Base-by-base conservation (phyloP, 441 rosid species). In the Pelargonium citronellum region DNA sequence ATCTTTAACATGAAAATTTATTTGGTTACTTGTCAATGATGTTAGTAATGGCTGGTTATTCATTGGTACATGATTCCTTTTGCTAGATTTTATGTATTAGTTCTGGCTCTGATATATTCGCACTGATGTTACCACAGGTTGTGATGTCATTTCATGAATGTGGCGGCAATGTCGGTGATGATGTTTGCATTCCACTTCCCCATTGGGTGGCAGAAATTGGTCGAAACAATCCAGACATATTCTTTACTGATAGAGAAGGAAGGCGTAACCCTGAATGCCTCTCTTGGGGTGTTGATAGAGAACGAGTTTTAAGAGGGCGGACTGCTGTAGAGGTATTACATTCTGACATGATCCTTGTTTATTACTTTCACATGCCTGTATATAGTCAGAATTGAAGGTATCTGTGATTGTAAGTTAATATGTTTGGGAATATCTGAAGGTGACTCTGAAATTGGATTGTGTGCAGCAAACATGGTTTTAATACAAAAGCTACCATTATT, bases 61-160 rank as follows among this genome's bases (percentile, higher is more conserved):
- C 53, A 20, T 13, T 5, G 11, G 17, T 17, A 41, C 51, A 55
- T 57, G 49, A 51, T 71, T 74, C 55, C 53, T 10, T 71, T 75
- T 46, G 64, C 24, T 63, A 58, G 39, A 34, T 34, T 34, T 34
- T 34, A 44, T 51, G 44, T 37, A 53, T 78, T 66, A 63, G 34
- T 70, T 71, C 74, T 58, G 49, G 67, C 46, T 75, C 57, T 78
- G 67, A 78, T 69, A 39, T 47, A 76, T 53, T 64, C 68, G 44
- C 66, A 39, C 68, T 67, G 43, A 72, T 71, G 51, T 72, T 79
- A 66, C 47, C 57, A 71, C 89, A 95, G 99, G 98, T 92, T 78
- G 87, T 91, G 66, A 84, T 95, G 97, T 92, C 98, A 58, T 95
- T 95, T 83, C 98, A 95, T 83, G 99, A 92, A 89, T 95, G 99